Conservation (phyloP, 768 basidiomycete genomes). For the Tylopilus intermedius region DNA sequence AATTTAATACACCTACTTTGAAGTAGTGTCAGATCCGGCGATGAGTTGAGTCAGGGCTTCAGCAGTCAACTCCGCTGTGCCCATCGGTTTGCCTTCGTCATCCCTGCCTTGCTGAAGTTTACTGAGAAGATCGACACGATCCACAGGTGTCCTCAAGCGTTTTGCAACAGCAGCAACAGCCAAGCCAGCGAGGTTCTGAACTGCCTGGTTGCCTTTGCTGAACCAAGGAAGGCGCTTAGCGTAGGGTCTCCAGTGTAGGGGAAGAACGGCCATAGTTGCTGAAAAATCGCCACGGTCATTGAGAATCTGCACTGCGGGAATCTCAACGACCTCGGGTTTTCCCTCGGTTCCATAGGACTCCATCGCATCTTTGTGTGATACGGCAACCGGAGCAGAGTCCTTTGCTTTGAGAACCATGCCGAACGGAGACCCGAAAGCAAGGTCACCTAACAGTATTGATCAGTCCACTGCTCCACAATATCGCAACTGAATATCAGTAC, state of each 20-base stretch:
- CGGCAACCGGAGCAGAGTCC: slow-evolving; percentile 68
- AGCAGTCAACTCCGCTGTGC: slow-evolving; percentile 77
- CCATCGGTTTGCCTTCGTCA: slow-evolving; percentile 73
- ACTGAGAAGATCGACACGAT: slow-evolving; percentile 75
- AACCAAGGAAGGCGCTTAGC: slow-evolving; percentile 73
- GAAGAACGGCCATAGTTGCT: slow-evolving; percentile 76
- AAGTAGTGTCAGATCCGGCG: slow-evolving; percentile 89
- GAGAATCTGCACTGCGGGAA: slow-evolving; percentile 81
- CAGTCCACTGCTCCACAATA: not conserved
- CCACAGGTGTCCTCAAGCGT: slow-evolving; percentile 61
- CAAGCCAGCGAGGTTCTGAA: slow-evolving; percentile 71
- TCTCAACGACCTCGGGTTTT: slow-evolving; percentile 45
- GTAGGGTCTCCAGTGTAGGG: slow-evolving; percentile 64
- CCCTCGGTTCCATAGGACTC: slow-evolving; percentile 46
- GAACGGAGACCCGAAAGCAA: slow-evolving; percentile 84
- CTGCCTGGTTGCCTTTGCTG: slow-evolving; percentile 57
- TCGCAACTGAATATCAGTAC: slow-evolving; percentile 22
- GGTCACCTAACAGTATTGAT: slow-evolving; percentile 39
- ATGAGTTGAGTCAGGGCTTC: slow-evolving; percentile 85
- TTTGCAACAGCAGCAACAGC: slow-evolving; percentile 77
- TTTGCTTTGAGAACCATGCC: slow-evolving; percentile 77
- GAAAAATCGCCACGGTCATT: slow-evolving; percentile 87
- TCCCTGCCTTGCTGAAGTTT: slow-evolving; percentile 79
- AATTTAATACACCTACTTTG: slow-evolving; percentile 54
- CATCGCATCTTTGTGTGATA: slow-evolving; percentile 51